Evolutionary conservation across 2,329 filamentous ascomycete species (phyloP).

Genomic region (Apiospora marii): DNA sequence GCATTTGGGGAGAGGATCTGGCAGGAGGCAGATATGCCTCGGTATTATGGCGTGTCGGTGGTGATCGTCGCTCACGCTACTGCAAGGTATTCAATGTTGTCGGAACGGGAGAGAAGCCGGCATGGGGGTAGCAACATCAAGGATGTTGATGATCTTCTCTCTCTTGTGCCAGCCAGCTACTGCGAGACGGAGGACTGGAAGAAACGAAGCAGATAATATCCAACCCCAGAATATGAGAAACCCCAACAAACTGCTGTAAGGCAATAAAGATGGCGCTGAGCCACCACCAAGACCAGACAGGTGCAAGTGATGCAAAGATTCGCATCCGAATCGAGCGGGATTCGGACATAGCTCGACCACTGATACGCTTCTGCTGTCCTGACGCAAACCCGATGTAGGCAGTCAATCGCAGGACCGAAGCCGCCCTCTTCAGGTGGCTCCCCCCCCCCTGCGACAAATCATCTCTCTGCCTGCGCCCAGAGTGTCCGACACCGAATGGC

Average conservation of each 20-base stretch:
- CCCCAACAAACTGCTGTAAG: background rate
- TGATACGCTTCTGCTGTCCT: background rate
- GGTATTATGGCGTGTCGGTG: background rate
- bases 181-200: background rate
- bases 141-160: background rate
- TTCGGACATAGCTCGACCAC: constrained; percentile 5
- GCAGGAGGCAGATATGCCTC: background rate
- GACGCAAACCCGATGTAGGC: background rate
- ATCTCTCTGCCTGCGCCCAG: background rate
- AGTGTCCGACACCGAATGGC: background rate
- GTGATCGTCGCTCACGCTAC: constrained; percentile 3
- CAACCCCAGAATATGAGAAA: background rate
- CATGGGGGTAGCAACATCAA: background rate
- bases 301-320: background rate
- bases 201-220: background rate
- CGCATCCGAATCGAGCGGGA: constrained; percentile 10
- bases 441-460: background rate
- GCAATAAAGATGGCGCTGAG: background rate
- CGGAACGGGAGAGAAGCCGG: background rate
- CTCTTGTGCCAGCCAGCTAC: background rate
- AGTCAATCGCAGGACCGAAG: background rate
- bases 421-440: background rate
- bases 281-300: background rate
- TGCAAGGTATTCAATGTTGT: background rate
- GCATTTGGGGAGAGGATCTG: background rate